Base-by-base conservation (phyloP, 441 rosid species). In the Gossypium aridum region DNA sequence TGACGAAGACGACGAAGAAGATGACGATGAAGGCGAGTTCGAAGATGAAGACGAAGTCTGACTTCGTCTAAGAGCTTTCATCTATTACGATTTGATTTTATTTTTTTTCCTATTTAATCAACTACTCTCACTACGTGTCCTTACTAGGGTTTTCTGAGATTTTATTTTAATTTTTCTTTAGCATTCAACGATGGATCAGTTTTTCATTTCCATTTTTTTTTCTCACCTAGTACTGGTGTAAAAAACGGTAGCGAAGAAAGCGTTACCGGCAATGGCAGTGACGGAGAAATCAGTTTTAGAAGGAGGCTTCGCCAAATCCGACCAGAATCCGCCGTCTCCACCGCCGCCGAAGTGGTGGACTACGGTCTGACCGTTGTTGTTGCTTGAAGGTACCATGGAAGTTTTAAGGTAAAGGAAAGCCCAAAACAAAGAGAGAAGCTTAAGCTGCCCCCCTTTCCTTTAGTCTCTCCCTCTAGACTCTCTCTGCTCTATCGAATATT, bases 61-160 rank as follows among this genome's bases (percentile, higher is more conserved):
- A 84, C 92, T 92, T 57, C 98, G 87, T 85, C 87, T 84, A 79
- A 93, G 83, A 83, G 99, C 94, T 92, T 81, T 93, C 99, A 96
- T 93, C 83, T 90, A 90, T 72, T 53, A 53, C 10, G 31, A 69
- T 53, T 69, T 26, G 43, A 77, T 43, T 61, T 13, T 8, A 1
- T 56, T 17, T 19, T 20, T 20, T 19, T 56, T 20, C 25, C 13
- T 20, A 3, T 63, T 20, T 53, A 34, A 12, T 60, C 64, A 60
- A 25, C 49, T 56, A 64, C 61, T 25, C 60, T 60, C 22, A 26
- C 61, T 55, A 26, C 57, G 43, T 65, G 55, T 59, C 66, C 57
- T 61, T 57, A 63, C 79, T 80, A 84, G 83, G 83, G 87, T 73
- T 75, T 43, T 57, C 17, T 5, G 37, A 25, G 16, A 12, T 60